Evolutionary conservation across 73 alveolate genomes (phyloP).

Genomic region (Paramecium bursaria): DNA sequence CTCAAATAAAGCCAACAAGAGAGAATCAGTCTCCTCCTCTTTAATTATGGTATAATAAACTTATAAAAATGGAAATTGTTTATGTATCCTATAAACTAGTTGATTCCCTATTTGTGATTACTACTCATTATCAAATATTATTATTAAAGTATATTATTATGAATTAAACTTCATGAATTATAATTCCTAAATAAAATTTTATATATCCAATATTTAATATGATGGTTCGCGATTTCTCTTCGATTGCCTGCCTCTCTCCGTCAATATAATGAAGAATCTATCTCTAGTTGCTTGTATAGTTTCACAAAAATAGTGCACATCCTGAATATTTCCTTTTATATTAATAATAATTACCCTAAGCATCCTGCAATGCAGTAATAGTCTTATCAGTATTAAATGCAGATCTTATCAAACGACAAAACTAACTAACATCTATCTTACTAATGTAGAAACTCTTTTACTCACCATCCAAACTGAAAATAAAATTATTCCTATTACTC

Average conservation of each 20-base stretch:
- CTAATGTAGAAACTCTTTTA: constrained; percentile 15
- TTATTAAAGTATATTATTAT: not conserved
- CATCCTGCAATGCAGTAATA: constrained; percentile 39
- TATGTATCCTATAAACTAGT: constrained; percentile 9
- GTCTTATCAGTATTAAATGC: constrained; percentile 23
- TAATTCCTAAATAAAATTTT: constrained; percentile 12
- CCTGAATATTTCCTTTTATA: constrained; percentile 21
- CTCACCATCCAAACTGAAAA: constrained; percentile 52
- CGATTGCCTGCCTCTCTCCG: not conserved
- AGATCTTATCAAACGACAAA: constrained; percentile 44
- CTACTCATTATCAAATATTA: constrained; percentile 41
- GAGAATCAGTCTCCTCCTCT: constrained; percentile 38
- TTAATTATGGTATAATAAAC: constrained; percentile 27
- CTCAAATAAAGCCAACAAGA: constrained; percentile 42
- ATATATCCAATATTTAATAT: constrained; percentile 3
- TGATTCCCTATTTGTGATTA: constrained; percentile 26
- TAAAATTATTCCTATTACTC: constrained; percentile 28
- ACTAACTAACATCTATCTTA: constrained; percentile 18
- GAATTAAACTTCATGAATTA: not conserved
- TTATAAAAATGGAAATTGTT: constrained; percentile 34
- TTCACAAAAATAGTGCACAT: constrained; percentile 38
- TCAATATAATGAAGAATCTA: constrained; percentile 1
- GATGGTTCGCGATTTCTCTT: constrained; percentile 31
- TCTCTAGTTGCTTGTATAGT: constrained; percentile 17
- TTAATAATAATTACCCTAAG: constrained; percentile 5